Evolutionary conservation across 108 stramenopile genomes (phyloP), one percentile per base, ranked within the genome.

Genomic region (Cyclotella cryptica): DNA sequence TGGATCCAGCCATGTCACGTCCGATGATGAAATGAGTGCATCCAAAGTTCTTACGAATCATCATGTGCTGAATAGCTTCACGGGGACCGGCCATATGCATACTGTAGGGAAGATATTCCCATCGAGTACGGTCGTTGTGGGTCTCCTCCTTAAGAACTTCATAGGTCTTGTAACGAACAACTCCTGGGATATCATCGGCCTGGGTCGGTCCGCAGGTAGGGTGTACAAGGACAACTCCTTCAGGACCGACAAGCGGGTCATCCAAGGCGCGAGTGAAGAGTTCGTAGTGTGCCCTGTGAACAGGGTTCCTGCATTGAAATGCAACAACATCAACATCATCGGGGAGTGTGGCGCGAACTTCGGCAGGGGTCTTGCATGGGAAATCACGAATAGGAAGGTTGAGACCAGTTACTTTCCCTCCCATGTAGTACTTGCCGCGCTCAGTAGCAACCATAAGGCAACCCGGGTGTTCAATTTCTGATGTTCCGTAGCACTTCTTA

Each of bases 61-160:
- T 97, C 96, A 98, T 98, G 90, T 99, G 99, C 86, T 98, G 98
- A 69, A 99, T 96, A 63, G 99, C 99, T 90, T 99, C 99, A 67
- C 99, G 94, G 22, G 99, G 99, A 65, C 99, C 99, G 59, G 99
- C 99, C 99, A 99, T 99, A 93, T 98, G 99, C 99, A 99, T 99
- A 65, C 96, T 96, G 93, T 98, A 98, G 22, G 98, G 99, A 58
- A 99, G 89, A 89, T 98, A 98, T 78, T 98, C 96, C 97, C 98
- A 98, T 69, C 85, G 44, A 42, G 96, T 95, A 79, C 98, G 97
- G 29, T 94, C 93, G 84, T 98, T 98, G 69, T 86, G 77, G 42
- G 97, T 98, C 85, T 97, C 96, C 77, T 95, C 93, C 94, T 96
- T 94, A 30, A 95, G 81, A 11, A 98, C 97, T 83, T 98, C 95